Conservation (phyloP, 805 yeast genomes). For the Wickerhamiella spandovensis region DNA sequence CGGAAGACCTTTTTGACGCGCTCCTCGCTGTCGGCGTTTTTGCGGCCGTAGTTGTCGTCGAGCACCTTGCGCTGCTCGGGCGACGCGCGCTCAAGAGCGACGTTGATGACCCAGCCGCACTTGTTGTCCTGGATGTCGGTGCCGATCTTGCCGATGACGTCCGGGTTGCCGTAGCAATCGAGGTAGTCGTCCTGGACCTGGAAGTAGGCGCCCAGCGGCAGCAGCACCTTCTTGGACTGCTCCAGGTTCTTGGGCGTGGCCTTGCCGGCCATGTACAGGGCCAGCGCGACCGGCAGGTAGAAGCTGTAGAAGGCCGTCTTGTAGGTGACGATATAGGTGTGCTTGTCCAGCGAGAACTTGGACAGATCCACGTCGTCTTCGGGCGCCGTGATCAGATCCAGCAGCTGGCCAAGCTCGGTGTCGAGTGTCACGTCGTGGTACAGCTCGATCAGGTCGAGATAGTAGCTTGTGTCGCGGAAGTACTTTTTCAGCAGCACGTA, state of each 20-base stretch:
- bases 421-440: slow-evolving; percentile 97
- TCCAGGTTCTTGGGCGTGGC: slow-evolving; percentile 57
- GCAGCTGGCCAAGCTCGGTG: slow-evolving; percentile 92
- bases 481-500: slow-evolving; percentile 79
- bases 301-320: slow-evolving; percentile 97
- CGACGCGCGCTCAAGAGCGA: slow-evolving; percentile 66
- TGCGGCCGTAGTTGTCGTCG: slow-evolving; percentile 84
- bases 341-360: slow-evolving; percentile 78
- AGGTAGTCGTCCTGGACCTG: slow-evolving; percentile 96
- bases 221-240: slow-evolving; percentile 76
- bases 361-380: slow-evolving; percentile 83
- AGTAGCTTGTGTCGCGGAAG: slow-evolving; percentile 69
- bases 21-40: slow-evolving; percentile 54
- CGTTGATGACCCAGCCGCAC: slow-evolving; percentile 95
- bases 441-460: slow-evolving; percentile 79
- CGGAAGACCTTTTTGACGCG: slow-evolving; percentile 58
- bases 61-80: slow-evolving; percentile 71
- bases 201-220: slow-evolving; percentile 96
- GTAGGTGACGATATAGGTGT: slow-evolving; percentile 87
- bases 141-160: slow-evolving; percentile 95
- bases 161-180: slow-evolving; percentile 96
- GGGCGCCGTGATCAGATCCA: slow-evolving; percentile 94
- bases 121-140: slow-evolving; percentile 97
- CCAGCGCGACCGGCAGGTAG: slow-evolving; percentile 93
- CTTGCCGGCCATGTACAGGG: slow-evolving; percentile 85